Base-by-base conservation (phyloP, 768 basidiomycete species). In the Xerocomellus chrysenteron region DNA sequence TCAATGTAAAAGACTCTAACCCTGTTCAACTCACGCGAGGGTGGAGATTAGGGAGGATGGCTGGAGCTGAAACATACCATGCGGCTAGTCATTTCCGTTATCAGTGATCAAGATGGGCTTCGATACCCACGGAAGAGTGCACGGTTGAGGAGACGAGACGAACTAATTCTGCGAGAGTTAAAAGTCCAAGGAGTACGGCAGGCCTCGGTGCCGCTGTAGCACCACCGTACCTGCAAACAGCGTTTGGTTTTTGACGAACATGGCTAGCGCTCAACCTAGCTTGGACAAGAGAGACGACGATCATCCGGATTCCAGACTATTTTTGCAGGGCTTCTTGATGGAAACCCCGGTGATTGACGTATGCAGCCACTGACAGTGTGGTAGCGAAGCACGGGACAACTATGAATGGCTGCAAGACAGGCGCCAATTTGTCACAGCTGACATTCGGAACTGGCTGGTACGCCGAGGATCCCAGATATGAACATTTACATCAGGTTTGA, bases 31-130 rank as follows among this genome's bases (percentile, higher is more conserved):
- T n/a, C 12, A 9, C 17, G n/a, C 10, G 32, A 13, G n/a, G 13
- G 59, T 54, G 19, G 33, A 41, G 19, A 42, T 35, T 9, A 42
- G 30, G 36, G 14, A 4, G 32, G 17, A 53, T 8, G 43, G 43
- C n/a, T 24, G n/a, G 32, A 42, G 35, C 33, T 54, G 40, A n/a
- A 46, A 19, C 8, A 33, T 41, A 39, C 48, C 65, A 63, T 58
- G 61, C 52, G 60, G 57, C 24, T 40, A 41, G 37, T 61, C 61
- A 68, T 68, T 59, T 68, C 68, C 68, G 68, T 57, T 70, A 68
- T 68, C 66, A 28, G 8, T 56, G 35, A 41, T 28, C 56, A 48
- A 16, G 48, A 37, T 30, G 39, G 24, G 19, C 44, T 35, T 54
- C 56, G 28, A 53, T 55, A n/a, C 37, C 37, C 37, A 35, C 52